phyloP scores from a whole-genome alignment of 1,284 basidiomycete species.

The Trametes hirsuta region DNA sequence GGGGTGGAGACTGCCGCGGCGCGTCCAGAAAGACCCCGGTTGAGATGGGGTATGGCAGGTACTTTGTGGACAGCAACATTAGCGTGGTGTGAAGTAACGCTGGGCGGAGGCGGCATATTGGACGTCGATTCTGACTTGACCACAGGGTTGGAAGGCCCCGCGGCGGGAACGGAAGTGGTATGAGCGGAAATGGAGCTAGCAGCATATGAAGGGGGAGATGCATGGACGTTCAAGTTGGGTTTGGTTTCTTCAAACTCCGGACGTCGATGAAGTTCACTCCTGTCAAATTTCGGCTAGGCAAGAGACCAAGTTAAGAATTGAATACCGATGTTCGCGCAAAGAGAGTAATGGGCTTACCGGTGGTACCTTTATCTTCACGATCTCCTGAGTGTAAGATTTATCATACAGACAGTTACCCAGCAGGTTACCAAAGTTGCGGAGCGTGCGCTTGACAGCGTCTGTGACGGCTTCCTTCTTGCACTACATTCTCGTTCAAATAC shows the following conservation, averaged over 20 bases:
- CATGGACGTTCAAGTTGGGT: constrained; percentile 21
- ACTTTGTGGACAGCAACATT: constrained; percentile 14
- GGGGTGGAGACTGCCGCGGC: constrained; percentile 23
- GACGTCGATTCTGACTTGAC: constrained; percentile 19
- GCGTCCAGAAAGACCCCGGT: background rate
- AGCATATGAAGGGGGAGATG: constrained; percentile 1
- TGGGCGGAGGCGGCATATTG: constrained; percentile 16
- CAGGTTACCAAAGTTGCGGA: constrained; percentile 93
- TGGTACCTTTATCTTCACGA: constrained; percentile 84
- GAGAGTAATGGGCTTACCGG: constrained; percentile 55
- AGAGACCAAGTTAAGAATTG: background rate
- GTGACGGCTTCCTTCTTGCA: constrained; percentile 98
- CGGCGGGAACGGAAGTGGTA: constrained; percentile 1
- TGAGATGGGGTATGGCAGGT: background rate
- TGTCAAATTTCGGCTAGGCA: constrained; percentile 79
- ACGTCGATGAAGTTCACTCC: constrained; percentile 71
- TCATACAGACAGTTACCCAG: constrained; percentile 97
- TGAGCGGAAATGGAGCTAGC: background rate
- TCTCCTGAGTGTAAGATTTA: constrained; percentile 83
- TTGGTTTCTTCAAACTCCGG: constrained; percentile 69
- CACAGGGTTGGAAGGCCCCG: constrained; percentile 11
- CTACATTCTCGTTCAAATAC: constrained; percentile 44
- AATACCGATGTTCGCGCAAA: background rate
- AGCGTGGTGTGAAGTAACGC: constrained; percentile 25
- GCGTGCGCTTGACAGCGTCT: constrained; percentile 88